Percentiles rank a stretch among this genome's conserved stretches.
Evolutionary conservation across 768 basidiomycete species (phyloP).

Genomic region (Suillus lakei): DNA sequence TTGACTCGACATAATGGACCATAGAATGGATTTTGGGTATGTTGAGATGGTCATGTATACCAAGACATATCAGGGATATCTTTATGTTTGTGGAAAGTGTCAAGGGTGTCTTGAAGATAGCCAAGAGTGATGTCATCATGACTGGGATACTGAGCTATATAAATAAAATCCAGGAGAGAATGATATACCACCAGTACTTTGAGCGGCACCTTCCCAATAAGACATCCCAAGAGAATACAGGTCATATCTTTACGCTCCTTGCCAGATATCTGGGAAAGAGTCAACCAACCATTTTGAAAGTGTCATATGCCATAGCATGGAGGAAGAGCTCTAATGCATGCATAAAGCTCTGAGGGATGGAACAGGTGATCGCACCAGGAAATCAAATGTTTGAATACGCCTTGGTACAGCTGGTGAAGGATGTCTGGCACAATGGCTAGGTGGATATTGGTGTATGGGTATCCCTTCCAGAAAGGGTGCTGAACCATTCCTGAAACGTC

Average conservation of each 20-base stretch:
- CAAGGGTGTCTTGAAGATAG: conserved; percentile 14
- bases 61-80: neutral
- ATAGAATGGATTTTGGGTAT: conserved; percentile 16
- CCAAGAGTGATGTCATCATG: conserved; percentile 37
- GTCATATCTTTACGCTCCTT: neutral
- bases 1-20: conserved; percentile 13
- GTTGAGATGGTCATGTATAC: conserved; percentile 13
- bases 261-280: neutral
- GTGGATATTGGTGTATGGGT: conserved; percentile 1
- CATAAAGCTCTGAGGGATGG: neutral
- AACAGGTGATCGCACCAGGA: conserved; percentile 2
- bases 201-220: conserved; percentile 31
- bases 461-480: conserved; percentile 4
- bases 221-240: conserved; percentile 18
- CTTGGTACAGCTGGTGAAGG: conserved; percentile 41
- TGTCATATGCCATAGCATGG: neutral
- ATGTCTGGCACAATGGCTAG: conserved; percentile 28
- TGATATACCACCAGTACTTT: conserved; percentile 31
- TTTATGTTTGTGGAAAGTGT: conserved; percentile 7
- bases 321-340: neutral
- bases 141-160: conserved; percentile 38
- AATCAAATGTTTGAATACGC: conserved; percentile 39
- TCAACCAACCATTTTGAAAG: neutral
- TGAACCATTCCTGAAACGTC: neutral
- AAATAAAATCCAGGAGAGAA: conserved; percentile 42